Base-by-base conservation (phyloP, 164 flowering plant species). In the Buxus sempervirens region DNA sequence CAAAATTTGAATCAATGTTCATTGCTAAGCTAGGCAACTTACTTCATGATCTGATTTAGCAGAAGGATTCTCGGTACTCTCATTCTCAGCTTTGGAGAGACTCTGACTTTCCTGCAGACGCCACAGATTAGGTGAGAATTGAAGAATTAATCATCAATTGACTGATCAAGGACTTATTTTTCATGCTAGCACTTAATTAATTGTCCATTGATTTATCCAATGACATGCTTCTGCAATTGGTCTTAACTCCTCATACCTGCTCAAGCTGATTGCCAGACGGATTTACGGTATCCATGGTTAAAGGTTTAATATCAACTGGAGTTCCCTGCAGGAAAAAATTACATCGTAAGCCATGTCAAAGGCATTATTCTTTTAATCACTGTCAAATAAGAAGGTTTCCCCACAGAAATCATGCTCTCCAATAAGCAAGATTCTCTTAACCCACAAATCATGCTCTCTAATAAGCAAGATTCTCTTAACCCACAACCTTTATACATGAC, bases 221-320 rank as follows among this genome's bases (percentile, higher is more conserved):
- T 22, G 6, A 26, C 0, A 13, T 26, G 26, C 18, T 12, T 57
- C 66, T 25, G 7, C 16, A 45, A 49, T 26, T 24, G 56, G 36
- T 42, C 67, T 1, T 32, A 73, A 21, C 49, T 55, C 54, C 60
- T 36, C 41, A 48, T 82, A 85, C 87, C 73, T 59, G 81, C 60
- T 76, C 82, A 79, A 80, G 83, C n/a, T 36, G 81, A 65, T 76
- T 76, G 49, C 72, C 76, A 48, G 81, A 73, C 36, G 76, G 75
- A 67, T 60, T 58, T 69, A 72, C 76, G 26, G 76, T 77, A 36
- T 73, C 83, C 66, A 73, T 59, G 42, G 78, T 56, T 51, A 74
- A 68, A 41, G 87, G 82, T 64, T 85, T 85, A 54, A 72, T 77
- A 64, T 79, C 82, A 61, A 63, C 3, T 42, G 79, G 82, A 9